Conservation (phyloP, 2,329 filamentous ascomycete genomes). For the Aspergillus melleus region DNA sequence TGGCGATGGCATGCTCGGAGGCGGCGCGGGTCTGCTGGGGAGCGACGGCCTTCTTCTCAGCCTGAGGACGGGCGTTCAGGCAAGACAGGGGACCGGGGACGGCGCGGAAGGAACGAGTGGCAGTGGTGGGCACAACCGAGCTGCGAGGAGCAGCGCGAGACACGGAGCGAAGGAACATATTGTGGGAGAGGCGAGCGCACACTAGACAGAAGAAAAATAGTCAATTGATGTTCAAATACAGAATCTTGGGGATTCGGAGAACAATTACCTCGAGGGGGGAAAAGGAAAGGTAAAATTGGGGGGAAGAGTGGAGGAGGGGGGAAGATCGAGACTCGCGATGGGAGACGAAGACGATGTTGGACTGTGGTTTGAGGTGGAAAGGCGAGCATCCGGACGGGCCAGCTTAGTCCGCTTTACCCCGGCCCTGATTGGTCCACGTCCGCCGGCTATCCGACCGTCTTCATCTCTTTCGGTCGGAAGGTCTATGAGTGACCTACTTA, state of each 20-base stretch:
- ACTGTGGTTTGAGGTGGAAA: slow-evolving; percentile 43
- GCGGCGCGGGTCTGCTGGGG: slow-evolving; percentile 56
- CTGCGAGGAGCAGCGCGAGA: slow-evolving; percentile 47
- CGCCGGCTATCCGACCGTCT: slow-evolving; percentile 18
- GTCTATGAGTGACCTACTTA: not conserved
- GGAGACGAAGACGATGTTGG: slow-evolving; percentile 33
- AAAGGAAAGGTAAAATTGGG: slow-evolving; percentile 23
- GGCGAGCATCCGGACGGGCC: slow-evolving; percentile 37
- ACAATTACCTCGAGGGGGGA: slow-evolving; percentile 24
- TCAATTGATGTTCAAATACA: slow-evolving; percentile 27
- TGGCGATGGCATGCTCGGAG: slow-evolving; percentile 90
- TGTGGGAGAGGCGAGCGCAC: slow-evolving; percentile 34
- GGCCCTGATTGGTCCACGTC: slow-evolving; percentile 34
- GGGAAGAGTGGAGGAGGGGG: slow-evolving; percentile 30
- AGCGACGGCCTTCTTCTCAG: slow-evolving; percentile 36
- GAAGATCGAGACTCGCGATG: slow-evolving; percentile 29
- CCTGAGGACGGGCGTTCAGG: slow-evolving; percentile 37
- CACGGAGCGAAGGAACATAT: slow-evolving; percentile 49
- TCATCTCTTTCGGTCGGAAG: not conserved
- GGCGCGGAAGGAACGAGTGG: slow-evolving; percentile 34
- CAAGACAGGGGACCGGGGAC: slow-evolving; percentile 37
- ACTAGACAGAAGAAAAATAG: slow-evolving; percentile 20
- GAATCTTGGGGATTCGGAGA: slow-evolving; percentile 18
- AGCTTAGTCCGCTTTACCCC: slow-evolving; percentile 36
- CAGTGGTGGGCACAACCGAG: slow-evolving; percentile 36